Evolutionary conservation across 2,329 filamentous ascomycete genomes (phyloP).

Genomic region (Coniella lustricola): DNA sequence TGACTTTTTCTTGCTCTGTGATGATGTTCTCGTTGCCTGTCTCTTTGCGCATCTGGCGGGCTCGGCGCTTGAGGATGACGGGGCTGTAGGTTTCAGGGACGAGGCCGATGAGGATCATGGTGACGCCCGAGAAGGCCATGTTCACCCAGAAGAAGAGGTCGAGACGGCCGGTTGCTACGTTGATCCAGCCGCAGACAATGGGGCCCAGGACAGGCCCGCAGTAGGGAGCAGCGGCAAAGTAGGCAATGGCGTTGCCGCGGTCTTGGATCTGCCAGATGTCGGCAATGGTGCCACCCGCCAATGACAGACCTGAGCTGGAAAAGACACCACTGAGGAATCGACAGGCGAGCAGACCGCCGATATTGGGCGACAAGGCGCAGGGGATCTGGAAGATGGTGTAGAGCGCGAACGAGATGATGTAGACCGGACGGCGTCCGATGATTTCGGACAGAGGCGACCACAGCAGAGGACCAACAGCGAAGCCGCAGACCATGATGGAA

Average conservation of each 20-base stretch:
- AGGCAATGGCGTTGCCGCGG: conserved; percentile 32
- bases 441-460: conserved; percentile 40
- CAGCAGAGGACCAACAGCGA: conserved; percentile 35
- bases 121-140: conserved; percentile 22
- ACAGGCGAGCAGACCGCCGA: conserved; percentile 31
- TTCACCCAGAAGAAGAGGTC: conserved; percentile 36
- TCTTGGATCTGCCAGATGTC: conserved; percentile 41
- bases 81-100: conserved; percentile 31
- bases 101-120: conserved; percentile 20
- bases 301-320: conserved; percentile 36
- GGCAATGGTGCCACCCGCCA: conserved; percentile 39
- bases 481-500: conserved; percentile 34
- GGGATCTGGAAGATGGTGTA: conserved; percentile 5
- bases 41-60: neutral
- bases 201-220: conserved; percentile 33
- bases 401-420: conserved; percentile 2
- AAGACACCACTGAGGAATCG: conserved; percentile 43
- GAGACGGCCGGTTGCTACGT: conserved; percentile 29
- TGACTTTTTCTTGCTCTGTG: neutral
- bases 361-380: conserved; percentile 1
- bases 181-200: conserved; percentile 33
- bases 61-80: conserved; percentile 23
- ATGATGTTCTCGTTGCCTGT: conserved; percentile 3
- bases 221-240: conserved; percentile 31
- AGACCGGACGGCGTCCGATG: conserved; percentile 27